These are phyloP conservation scores for Aspergillus wentii DNA, from an alignment of 495 filamentous ascomycete genomes.

Conservation along the genomic window DNA sequence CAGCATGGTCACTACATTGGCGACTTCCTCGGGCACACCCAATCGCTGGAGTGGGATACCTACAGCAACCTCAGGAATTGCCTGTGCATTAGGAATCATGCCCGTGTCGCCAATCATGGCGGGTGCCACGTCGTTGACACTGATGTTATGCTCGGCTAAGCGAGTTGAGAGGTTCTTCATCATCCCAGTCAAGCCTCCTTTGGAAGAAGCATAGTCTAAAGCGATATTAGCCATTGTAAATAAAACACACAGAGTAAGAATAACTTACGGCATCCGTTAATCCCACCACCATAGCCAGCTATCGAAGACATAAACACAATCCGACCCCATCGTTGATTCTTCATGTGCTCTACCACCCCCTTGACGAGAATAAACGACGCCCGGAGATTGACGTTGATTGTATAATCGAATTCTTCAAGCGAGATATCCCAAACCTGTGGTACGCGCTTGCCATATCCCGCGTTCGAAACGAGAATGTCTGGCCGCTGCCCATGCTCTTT, in stretches of 20 bases:
- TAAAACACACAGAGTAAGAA: not conserved
- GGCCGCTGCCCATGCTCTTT: constrained; percentile 47
- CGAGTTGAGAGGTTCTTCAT: constrained; percentile 62
- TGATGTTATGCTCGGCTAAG: constrained; percentile 59
- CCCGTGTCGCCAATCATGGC: constrained; percentile 69
- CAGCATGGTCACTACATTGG: constrained; percentile 63
- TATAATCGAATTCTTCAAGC: constrained; percentile 64
- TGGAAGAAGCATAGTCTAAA: constrained; percentile 60
- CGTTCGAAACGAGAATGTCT: constrained; percentile 60
- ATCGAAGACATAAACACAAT: constrained; percentile 67
- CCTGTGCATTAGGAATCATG: constrained; percentile 56
- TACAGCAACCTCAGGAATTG: constrained; percentile 47
- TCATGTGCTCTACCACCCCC: constrained; percentile 61
- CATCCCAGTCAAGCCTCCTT: constrained; percentile 61
- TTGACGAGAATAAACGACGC: constrained; percentile 63
- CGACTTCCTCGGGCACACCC: constrained; percentile 62
- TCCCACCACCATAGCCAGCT: constrained; percentile 59
- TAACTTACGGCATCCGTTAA: constrained; percentile 58
- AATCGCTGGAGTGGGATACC: constrained; percentile 58
- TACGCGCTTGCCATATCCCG: constrained; percentile 48
- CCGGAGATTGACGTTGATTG: constrained; percentile 59
- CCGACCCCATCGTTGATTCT: constrained; percentile 56
- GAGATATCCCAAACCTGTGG: constrained; percentile 46
- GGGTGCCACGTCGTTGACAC: constrained; percentile 70
- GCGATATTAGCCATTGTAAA: not conserved